These are phyloP conservation scores for Xylariaceae sp. DNA, from an alignment of 2,329 filamentous ascomycete genomes.

Conservation along the genomic window DNA sequence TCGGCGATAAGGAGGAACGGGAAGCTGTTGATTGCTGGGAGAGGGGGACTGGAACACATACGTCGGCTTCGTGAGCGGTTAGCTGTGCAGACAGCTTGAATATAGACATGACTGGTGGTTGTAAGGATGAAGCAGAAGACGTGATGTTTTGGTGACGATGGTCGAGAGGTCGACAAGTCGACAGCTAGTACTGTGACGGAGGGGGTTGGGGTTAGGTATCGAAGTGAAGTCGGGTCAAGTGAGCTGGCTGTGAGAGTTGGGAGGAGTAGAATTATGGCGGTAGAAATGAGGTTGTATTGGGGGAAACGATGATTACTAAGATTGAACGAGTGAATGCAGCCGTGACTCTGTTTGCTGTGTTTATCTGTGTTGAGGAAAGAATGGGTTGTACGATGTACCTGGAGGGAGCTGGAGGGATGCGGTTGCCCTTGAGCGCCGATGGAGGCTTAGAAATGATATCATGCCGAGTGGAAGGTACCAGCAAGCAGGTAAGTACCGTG, in stretches of 20 bases:
- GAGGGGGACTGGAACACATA: conserved; percentile 41
- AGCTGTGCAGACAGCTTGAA: conserved; percentile 93
- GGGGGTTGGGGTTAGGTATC: too few species aligned
- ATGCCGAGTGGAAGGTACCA: conserved; percentile 1
- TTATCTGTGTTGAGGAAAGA: background rate
- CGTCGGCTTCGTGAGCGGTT: conserved; percentile 87
- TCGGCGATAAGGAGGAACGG: background rate
- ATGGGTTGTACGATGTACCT: background rate
- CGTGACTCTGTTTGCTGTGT: background rate
- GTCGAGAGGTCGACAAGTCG: background rate
- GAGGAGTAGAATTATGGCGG: background rate
- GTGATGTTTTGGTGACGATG: background rate
- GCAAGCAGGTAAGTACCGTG: background rate
- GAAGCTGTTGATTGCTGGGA: conserved; percentile 2
- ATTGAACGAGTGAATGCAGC: background rate
- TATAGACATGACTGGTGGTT: conserved; percentile 56
- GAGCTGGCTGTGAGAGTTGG: background rate
- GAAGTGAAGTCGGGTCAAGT: too few species aligned
- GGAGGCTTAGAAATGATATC: conserved; percentile 13
- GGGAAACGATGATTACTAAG: background rate
- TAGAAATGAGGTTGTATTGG: too few species aligned
- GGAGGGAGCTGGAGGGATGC: background rate
- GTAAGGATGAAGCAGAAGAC: background rate
- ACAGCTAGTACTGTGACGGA: background rate
- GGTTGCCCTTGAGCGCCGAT: background rate